phyloP scores from a whole-genome alignment of 78 protist genomes.

The Polysphondylium violaceum region DNA sequence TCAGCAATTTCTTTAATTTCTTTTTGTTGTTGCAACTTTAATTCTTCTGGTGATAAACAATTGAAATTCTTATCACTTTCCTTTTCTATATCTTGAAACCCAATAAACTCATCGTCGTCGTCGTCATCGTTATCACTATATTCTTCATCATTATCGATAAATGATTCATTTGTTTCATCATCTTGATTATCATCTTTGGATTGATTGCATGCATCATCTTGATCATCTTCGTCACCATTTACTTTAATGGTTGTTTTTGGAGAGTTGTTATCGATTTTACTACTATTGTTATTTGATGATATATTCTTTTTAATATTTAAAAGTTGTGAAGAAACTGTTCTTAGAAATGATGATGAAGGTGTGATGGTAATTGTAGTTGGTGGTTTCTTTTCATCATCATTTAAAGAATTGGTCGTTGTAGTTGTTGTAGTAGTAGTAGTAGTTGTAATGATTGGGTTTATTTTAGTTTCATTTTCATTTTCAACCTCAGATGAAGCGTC shows the following conservation, averaged over 20 bases:
- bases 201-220: neutral
- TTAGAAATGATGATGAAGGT: constrained; percentile 30
- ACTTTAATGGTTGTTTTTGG: neutral
- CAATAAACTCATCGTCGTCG: constrained; percentile 24
- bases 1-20: constrained; percentile 74
- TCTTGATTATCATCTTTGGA: neutral
- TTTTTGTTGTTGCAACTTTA: constrained; percentile 48
- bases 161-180: neutral
- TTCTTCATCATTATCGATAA: constrained; percentile 30
- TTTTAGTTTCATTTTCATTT: neutral
- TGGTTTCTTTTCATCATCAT: neutral
- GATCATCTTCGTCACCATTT: constrained; percentile 2
- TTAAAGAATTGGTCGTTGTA: neutral
- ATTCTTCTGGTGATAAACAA: constrained; percentile 73
- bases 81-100: constrained; percentile 31
- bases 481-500: no score
- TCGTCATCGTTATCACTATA: constrained; percentile 15
- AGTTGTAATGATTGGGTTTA: neutral
- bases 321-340: constrained; percentile 45
- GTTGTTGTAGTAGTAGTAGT: neutral
- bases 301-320: constrained; percentile 30
- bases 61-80: constrained; percentile 22
- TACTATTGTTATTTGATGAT: neutral
- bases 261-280: neutral
- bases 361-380: constrained; percentile 16